Evolutionary conservation across 371 early-diverging fungal species (phyloP).

Genomic region (Funneliformis caledonium): DNA sequence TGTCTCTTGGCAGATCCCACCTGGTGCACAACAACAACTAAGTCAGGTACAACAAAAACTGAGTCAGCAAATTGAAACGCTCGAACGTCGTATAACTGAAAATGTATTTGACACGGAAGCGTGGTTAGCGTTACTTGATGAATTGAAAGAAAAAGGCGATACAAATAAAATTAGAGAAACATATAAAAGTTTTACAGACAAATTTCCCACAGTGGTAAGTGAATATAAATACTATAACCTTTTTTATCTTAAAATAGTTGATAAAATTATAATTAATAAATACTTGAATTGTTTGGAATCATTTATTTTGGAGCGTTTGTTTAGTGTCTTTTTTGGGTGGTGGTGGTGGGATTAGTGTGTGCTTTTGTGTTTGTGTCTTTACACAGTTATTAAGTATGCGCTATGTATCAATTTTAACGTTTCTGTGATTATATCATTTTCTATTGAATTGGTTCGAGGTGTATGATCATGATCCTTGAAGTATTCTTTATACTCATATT

Average conservation of each 20-base stretch:
- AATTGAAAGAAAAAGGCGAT: constrained; percentile 64
- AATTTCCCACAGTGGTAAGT: constrained; percentile 90
- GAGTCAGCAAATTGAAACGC: constrained; percentile 54
- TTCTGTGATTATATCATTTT: background rate
- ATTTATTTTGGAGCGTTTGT: background rate
- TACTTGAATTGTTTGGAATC: background rate
- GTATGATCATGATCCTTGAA: background rate
- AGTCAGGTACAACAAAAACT: constrained; percentile 41
- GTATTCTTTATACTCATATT: constrained; percentile 17
- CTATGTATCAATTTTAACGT: constrained; percentile 32
- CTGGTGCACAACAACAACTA: constrained; percentile 47
- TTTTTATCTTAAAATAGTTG: background rate
- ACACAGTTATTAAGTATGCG: background rate
- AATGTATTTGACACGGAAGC: constrained; percentile 69
- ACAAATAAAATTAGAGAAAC: constrained; percentile 65
- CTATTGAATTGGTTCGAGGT: too few species aligned
- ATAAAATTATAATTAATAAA: background rate
- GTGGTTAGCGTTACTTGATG: constrained; percentile 69
- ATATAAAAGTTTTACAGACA: constrained; percentile 74
- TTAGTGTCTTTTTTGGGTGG: background rate
- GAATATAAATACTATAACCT: background rate
- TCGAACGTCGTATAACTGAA: constrained; percentile 59
- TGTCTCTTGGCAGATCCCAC: constrained; percentile 64
- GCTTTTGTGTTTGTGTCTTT: background rate
- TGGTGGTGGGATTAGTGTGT: background rate